phyloP scores from a whole-genome alignment of 169 alveolate species.

The Cryptosporidium ryanae region DNA sequence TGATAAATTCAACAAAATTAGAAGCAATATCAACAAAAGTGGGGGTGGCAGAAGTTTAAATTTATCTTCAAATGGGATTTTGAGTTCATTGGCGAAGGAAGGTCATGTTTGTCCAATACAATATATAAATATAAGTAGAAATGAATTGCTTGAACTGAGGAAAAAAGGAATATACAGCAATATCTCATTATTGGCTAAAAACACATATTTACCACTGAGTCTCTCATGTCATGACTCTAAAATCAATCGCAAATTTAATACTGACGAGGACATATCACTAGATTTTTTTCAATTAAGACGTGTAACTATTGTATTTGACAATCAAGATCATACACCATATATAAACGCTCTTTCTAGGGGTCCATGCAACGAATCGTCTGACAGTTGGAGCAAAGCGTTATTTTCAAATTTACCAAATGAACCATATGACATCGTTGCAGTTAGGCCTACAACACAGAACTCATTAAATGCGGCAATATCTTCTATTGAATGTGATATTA shows the following conservation, averaged over 20 bases:
- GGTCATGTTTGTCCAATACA: slow-evolving; percentile 62
- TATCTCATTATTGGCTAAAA: slow-evolving; percentile 26
- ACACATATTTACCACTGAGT: slow-evolving; percentile 41
- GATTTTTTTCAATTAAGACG: slow-evolving; percentile 70
- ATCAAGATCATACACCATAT: slow-evolving; percentile 47
- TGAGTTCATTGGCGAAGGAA: slow-evolving; percentile 39
- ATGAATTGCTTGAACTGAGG: slow-evolving; percentile 3
- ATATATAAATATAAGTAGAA: slow-evolving; percentile 21
- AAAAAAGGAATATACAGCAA: slow-evolving; percentile 13
- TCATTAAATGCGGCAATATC: slow-evolving; percentile 57
- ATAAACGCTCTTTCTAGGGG: slow-evolving; percentile 62
- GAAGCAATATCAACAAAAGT: slow-evolving; percentile 1
- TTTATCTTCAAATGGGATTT: not conserved
- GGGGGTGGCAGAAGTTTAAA: not conserved
- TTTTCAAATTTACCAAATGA: slow-evolving; percentile 38
- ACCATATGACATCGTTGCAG: slow-evolving; percentile 52
- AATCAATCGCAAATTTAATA: slow-evolving; percentile 23
- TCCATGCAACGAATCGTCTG: slow-evolving; percentile 63
- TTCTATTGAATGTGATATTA: slow-evolving; percentile 63
- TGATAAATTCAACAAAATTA: slow-evolving; percentile 36
- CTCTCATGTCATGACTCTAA: slow-evolving; percentile 49
- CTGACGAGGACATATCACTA: slow-evolving; percentile 33
- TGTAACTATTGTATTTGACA: slow-evolving; percentile 44
- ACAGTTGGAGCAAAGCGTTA: slow-evolving; percentile 70
- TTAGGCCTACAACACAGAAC: slow-evolving; percentile 64